Evolutionary conservation across 1,139 yeast genomes (phyloP).

Genomic region (Debaryomycetaceae sp.): DNA sequence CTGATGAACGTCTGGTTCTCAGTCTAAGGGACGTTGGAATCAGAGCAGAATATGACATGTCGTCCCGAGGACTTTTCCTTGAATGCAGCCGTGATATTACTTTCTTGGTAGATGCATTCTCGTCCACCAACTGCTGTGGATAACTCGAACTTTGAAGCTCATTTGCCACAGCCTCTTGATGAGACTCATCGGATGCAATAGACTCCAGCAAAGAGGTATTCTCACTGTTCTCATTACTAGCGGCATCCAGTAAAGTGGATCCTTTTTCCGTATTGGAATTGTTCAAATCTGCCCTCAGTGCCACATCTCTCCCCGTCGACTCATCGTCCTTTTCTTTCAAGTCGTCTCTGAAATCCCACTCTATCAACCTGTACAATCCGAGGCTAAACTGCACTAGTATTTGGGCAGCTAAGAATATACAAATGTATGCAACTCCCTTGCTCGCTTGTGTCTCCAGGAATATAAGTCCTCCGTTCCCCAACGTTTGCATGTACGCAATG

Average conservation of each 20-base stretch:
- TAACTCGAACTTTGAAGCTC: neutral
- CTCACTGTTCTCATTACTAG: conserved; percentile 1
- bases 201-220: conserved; percentile 1
- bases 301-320: conserved; percentile 3
- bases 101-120: neutral
- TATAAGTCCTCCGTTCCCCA: conserved; percentile 59
- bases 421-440: conserved; percentile 82
- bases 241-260: neutral
- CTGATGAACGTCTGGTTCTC: conserved; percentile 2
- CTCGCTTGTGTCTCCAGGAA: conserved; percentile 60
- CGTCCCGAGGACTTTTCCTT: neutral
- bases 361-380: conserved; percentile 72
- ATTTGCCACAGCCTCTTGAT: neutral
- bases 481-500: conserved; percentile 80
- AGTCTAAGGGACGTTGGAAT: neutral
- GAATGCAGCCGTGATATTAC: neutral
- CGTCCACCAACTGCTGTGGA: neutral
- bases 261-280: conserved; percentile 1
- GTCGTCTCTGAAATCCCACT: conserved; percentile 57
- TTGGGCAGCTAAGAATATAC: conserved; percentile 74
- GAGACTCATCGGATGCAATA: conserved; percentile 1
- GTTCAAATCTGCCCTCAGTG: conserved; percentile 2
- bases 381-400: conserved; percentile 68
- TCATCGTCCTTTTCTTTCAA: conserved; percentile 4
- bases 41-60: neutral